These are phyloP conservation scores for Rostrohypoxylon terebratum DNA, from an alignment of 495 filamentous ascomycete genomes.

Conservation along the genomic window DNA sequence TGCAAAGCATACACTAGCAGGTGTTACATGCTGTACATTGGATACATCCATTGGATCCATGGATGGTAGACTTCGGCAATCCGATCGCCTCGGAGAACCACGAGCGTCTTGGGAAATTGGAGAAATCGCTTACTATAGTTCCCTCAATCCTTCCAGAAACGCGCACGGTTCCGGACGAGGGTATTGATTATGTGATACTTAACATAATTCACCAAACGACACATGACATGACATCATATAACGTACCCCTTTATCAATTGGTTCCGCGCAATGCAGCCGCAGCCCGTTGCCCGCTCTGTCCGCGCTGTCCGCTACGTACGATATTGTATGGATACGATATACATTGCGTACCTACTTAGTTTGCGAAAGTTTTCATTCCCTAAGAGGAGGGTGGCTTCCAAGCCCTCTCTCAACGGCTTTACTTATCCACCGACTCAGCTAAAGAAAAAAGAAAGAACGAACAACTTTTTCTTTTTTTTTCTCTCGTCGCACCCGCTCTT, in stretches of 20 bases:
- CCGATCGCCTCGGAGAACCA: conserved; percentile 16
- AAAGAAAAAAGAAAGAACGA: neutral
- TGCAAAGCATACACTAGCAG: conserved; percentile 23
- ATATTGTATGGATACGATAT: neutral
- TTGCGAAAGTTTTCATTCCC: neutral
- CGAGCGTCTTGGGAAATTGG: conserved; percentile 2
- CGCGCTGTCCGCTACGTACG: neutral
- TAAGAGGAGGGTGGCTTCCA: neutral
- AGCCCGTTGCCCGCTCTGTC: neutral
- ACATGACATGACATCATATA: conserved; percentile 42
- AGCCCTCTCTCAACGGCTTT: neutral
- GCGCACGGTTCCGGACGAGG: neutral
- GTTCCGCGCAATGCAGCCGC: neutral
- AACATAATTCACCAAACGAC: neutral
- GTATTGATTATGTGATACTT: neutral
- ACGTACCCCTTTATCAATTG: conserved; percentile 4
- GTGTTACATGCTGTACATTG: conserved; percentile 23
- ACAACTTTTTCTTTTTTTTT: neutral
- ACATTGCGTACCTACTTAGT: neutral
- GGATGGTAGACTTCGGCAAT: conserved; percentile 39
- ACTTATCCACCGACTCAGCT: conserved; percentile 4
- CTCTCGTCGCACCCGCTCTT: neutral
- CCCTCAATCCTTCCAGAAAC: conserved; percentile 18
- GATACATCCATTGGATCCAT: no score
- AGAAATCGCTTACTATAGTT: conserved; percentile 37